Percentiles rank a stretch among this genome's conserved stretches.
Conservation (phyloP, 805 yeast genomes). For the Tetrapisispora taiwanensis region DNA sequence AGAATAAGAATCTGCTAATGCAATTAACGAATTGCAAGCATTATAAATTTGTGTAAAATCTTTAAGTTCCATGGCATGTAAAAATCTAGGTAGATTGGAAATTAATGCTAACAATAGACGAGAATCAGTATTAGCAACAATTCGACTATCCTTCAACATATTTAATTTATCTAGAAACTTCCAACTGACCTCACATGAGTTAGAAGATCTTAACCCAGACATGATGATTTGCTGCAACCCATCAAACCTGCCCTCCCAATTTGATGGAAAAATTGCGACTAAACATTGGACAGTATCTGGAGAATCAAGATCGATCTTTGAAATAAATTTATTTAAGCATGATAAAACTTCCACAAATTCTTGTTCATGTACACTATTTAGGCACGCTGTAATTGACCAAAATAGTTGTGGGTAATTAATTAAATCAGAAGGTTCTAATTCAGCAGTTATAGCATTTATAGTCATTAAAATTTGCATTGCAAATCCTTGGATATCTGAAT, state of each 20-base stretch:
- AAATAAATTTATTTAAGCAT: slow-evolving; percentile 68
- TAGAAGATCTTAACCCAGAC: slow-evolving; percentile 75
- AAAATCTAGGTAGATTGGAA: slow-evolving; percentile 73
- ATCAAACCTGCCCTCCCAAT: slow-evolving; percentile 91
- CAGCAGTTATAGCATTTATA: slow-evolving; percentile 82
- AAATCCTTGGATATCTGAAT: slow-evolving; percentile 87
- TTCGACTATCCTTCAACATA: slow-evolving; percentile 55
- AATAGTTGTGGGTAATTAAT: slow-evolving; percentile 87
- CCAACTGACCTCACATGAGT: slow-evolving; percentile 68
- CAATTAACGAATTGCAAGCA: slow-evolving; percentile 48
- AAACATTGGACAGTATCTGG: slow-evolving; percentile 77
- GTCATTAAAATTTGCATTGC: slow-evolving; percentile 97
- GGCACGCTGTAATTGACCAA: slow-evolving; percentile 90
- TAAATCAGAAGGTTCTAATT: slow-evolving; percentile 64
- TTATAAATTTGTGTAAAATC: slow-evolving; percentile 41
- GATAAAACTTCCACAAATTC: slow-evolving; percentile 85
- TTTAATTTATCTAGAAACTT: slow-evolving; percentile 65
- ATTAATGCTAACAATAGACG: slow-evolving; percentile 64
- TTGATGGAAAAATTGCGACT: slow-evolving; percentile 79
- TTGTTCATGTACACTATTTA: slow-evolving; percentile 82
- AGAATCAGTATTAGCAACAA: slow-evolving; percentile 62
- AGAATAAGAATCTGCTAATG: slow-evolving; percentile 48
- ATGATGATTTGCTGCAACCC: slow-evolving; percentile 74
- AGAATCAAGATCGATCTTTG: slow-evolving; percentile 78
- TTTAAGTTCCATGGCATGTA: slow-evolving; percentile 63